phyloP scores from a whole-genome alignment of 371 early-diverging fungal species.

The Nematocida parisii region DNA sequence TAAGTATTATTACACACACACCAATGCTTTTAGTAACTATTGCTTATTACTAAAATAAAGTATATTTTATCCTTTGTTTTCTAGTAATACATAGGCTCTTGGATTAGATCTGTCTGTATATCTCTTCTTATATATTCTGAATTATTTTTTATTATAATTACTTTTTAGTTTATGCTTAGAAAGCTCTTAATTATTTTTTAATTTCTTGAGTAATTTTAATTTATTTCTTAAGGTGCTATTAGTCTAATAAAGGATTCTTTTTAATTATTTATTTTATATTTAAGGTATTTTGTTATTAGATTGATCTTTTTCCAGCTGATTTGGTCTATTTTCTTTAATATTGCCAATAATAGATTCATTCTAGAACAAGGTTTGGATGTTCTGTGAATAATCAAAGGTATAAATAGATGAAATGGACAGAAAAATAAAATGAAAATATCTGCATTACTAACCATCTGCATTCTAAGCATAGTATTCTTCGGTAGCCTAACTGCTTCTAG shows the following conservation, averaged over 20 bases:
- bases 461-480: constrained; percentile 2
- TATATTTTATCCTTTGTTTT: too few relatives aligned
- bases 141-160: too few relatives aligned
- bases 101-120: too few relatives aligned
- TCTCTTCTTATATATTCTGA: too few relatives aligned
- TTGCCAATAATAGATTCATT: background rate
- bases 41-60: too few relatives aligned
- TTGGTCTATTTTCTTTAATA: background rate
- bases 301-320: background rate
- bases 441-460: constrained; percentile 1
- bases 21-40: too few relatives aligned
- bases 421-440: constrained; percentile 9
- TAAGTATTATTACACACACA: too few relatives aligned
- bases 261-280: background rate
- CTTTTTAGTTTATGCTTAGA: too few relatives aligned
- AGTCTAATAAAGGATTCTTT: background rate
- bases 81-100: too few relatives aligned
- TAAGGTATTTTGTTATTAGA: background rate
- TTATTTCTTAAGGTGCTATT: background rate
- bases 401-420: background rate
- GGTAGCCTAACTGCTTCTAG: background rate
- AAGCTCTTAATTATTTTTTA: background rate
- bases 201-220: background rate
- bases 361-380: background rate
- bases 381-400: constrained; percentile 17